These are phyloP conservation scores for Neurospora sp. DNA, from an alignment of 495 filamentous ascomycete genomes.

Conservation along the genomic window DNA sequence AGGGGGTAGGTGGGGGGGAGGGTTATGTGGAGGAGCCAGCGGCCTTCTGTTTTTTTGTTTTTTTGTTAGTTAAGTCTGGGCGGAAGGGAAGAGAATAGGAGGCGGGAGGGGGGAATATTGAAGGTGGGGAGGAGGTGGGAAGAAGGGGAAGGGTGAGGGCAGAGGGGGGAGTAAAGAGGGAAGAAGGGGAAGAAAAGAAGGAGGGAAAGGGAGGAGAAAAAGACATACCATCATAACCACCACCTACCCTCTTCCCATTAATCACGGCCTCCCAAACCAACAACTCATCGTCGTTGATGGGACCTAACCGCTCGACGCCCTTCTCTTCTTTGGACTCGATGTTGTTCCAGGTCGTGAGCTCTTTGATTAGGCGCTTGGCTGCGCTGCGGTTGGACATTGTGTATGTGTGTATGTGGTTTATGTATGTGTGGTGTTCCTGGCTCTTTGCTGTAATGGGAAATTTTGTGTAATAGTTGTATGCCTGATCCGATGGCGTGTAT, in stretches of 20 bases:
- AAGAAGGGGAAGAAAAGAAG: too few relatives aligned
- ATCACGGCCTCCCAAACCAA: constrained; percentile 72
- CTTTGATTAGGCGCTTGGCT: constrained; percentile 32
- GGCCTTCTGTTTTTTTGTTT: constrained; percentile 58
- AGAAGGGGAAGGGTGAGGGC: not conserved
- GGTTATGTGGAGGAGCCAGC: constrained; percentile 70
- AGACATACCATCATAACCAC: constrained; percentile 60
- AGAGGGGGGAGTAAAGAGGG: too few relatives aligned
- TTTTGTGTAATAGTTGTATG: too few relatives aligned
- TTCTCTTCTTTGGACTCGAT: constrained; percentile 26
- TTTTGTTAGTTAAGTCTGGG: too few relatives aligned
- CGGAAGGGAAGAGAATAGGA: too few relatives aligned
- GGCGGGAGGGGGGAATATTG: not conserved
- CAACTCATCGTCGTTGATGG: constrained; percentile 58
- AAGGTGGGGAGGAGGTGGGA: not conserved
- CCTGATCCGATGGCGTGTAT: not conserved
- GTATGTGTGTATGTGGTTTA: not conserved
- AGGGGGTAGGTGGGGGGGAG: constrained; percentile 74
- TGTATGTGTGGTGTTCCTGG: not conserved
- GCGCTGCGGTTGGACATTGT: constrained; percentile 19
- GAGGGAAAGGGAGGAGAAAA: not conserved
- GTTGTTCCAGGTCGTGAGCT: constrained; percentile 30
- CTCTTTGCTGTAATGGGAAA: too few relatives aligned
- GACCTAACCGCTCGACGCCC: constrained; percentile 52
- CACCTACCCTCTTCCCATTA: constrained; percentile 50